phyloP scores from a whole-genome alignment of 2,329 filamentous ascomycete genomes.

The Domatiomyces globalis region DNA sequence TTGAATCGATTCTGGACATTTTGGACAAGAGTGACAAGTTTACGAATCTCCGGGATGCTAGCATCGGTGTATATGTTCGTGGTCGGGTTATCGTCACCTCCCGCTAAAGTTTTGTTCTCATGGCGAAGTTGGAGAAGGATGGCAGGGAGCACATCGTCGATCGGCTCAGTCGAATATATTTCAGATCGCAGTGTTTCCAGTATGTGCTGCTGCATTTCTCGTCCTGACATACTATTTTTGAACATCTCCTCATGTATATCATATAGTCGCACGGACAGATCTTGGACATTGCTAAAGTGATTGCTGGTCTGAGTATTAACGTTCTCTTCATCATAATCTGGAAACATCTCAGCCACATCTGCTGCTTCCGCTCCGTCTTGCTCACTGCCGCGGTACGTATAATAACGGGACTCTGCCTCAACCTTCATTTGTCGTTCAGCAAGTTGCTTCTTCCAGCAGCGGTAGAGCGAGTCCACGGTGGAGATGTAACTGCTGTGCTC shows the following conservation, averaged over 20 bases:
- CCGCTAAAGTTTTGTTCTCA: conserved; percentile 38
- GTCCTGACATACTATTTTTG: conserved; percentile 19
- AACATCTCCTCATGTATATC: conserved; percentile 41
- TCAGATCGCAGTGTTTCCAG: conserved; percentile 8
- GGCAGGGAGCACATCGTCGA: conserved; percentile 43
- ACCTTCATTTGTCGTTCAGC: conserved; percentile 62
- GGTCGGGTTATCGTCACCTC: conserved; percentile 24
- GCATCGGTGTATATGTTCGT: conserved; percentile 87
- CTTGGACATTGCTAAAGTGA: conserved; percentile 32
- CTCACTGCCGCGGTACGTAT: conserved; percentile 64
- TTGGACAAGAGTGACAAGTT: conserved; percentile 54
- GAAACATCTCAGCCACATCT: conserved; percentile 70
- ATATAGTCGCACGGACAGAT: conserved; percentile 48
- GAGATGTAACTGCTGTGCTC: conserved; percentile 1
- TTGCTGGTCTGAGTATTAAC: conserved; percentile 16
- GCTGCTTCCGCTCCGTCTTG: conserved; percentile 64
- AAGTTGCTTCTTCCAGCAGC: conserved; percentile 66
- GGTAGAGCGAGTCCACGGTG: conserved; percentile 55
- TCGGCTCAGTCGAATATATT: not conserved
- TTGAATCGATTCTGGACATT: conserved; percentile 58
- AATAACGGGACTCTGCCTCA: conserved; percentile 60
- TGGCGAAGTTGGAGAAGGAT: conserved; percentile 53
- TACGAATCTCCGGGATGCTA: conserved; percentile 62
- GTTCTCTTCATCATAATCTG: conserved; percentile 47
- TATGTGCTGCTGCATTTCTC: conserved; percentile 23